These are phyloP conservation scores for Coprinopsis marcescibilis DNA, from an alignment of 768 basidiomycete species.

Conservation along the genomic window DNA sequence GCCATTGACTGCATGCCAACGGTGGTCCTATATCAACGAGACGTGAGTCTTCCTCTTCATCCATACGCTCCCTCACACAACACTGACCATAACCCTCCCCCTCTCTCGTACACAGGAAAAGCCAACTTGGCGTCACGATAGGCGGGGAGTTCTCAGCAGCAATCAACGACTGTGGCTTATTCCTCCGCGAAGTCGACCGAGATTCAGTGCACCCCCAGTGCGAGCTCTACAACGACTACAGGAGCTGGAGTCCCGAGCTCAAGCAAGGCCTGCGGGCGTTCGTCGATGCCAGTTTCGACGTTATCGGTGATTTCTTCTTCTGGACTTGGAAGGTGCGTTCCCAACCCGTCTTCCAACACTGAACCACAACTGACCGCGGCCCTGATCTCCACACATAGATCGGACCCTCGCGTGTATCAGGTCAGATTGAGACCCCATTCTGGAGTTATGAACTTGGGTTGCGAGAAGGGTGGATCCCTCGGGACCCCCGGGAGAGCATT, in stretches of 20 bases:
- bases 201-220: constrained; percentile 35
- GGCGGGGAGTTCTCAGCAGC: constrained; percentile 76
- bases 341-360: not conserved
- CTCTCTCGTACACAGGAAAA: constrained; percentile 22
- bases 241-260: constrained; percentile 40
- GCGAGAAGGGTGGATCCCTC: constrained; percentile 71
- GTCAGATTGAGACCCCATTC: constrained; percentile 29
- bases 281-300: constrained; percentile 45
- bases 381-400: constrained; percentile 23
- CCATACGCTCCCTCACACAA: constrained; percentile 23
- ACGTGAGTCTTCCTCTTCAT: constrained; percentile 30
- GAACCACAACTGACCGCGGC: too few relatives aligned
- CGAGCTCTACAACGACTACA: constrained; percentile 43
- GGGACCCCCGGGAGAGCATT: constrained; percentile 55
- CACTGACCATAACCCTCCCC: constrained; percentile 4
- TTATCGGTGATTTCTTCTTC: constrained; percentile 38
- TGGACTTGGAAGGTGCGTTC: constrained; percentile 42
- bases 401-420: constrained; percentile 42
- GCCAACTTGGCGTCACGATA: constrained; percentile 71
- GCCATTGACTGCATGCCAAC: constrained; percentile 45
- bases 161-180: constrained; percentile 54
- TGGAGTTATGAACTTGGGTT: constrained; percentile 45
- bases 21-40: constrained; percentile 54
- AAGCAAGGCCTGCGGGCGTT: constrained; percentile 43
- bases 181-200: constrained; percentile 19